These are phyloP conservation scores for Thuidium tamariscinum DNA, from an alignment of 225 moss, liverwort and hornwort species.

Conservation along the genomic window DNA sequence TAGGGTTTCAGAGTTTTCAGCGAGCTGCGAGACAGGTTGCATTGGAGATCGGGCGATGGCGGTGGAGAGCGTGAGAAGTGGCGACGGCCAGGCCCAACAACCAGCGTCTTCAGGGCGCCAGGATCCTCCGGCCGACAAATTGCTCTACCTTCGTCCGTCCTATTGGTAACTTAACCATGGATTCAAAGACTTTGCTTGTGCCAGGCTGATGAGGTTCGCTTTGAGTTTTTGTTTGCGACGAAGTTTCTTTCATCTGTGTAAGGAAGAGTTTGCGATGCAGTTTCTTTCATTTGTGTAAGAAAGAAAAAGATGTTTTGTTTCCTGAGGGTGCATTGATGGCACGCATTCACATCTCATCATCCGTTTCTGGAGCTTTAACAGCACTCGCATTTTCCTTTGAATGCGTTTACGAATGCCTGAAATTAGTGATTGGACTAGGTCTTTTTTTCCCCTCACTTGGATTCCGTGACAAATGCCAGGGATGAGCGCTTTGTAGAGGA, in stretches of 20 bases:
- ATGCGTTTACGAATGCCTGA: neutral
- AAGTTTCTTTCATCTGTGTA: neutral
- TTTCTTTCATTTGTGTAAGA: too few relatives aligned
- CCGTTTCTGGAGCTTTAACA: neutral
- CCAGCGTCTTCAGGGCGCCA: too few relatives aligned
- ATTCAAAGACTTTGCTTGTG: neutral
- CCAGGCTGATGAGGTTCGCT: neutral
- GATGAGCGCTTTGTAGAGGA: slow-evolving; percentile 74
- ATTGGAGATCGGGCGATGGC: too few relatives aligned
- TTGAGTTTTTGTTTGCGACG: neutral
- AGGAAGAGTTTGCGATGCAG: too few relatives aligned
- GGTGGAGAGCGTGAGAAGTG: too few relatives aligned
- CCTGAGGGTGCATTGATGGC: neutral
- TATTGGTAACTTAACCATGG: slow-evolving; percentile 8
- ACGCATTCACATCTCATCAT: neutral
- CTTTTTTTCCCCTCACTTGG: neutral
- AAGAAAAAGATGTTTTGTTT: neutral
- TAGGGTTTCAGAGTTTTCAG: too few relatives aligned
- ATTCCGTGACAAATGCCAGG: slow-evolving; percentile 26
- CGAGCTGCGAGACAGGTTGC: too few relatives aligned
- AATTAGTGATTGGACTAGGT: neutral
- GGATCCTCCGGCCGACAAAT: too few relatives aligned
- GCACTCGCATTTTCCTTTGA: neutral
- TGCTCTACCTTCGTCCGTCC: slow-evolving; percentile 30
- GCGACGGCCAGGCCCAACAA: too few relatives aligned